phyloP scores from a whole-genome alignment of 306 rosid genomes.

The Trifolium subterraneum region DNA sequence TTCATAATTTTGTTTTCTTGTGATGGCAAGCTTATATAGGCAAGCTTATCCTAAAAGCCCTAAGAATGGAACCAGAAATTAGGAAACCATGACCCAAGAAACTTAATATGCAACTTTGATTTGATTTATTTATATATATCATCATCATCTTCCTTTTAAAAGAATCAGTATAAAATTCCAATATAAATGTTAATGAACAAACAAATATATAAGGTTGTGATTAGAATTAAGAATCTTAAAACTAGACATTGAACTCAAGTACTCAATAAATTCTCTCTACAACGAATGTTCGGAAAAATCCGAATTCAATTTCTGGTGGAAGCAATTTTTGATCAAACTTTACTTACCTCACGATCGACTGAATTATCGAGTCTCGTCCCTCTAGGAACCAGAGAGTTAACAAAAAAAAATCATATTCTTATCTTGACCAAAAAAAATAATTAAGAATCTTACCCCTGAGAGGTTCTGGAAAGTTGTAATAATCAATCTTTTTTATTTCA shows the following conservation, averaged over 20 bases:
- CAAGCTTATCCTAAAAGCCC: constrained; percentile 2
- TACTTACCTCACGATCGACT: too few species aligned
- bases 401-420: too few species aligned
- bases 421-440: too few species aligned
- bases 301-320: too few species aligned
- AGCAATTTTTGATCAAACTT: too few species aligned
- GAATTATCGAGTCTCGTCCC: too few species aligned
- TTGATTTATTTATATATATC: not conserved
- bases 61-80: constrained; percentile 8
- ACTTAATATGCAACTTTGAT: not conserved
- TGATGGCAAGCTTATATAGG: not conserved
- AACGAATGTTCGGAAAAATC: too few species aligned
- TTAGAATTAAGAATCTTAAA: constrained; percentile 1
- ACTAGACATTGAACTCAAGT: too few species aligned
- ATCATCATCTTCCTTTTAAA: not conserved
- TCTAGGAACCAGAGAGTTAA: too few species aligned
- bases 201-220: not conserved
- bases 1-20: not conserved
- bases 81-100: not conserved
- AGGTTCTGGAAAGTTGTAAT: not conserved
- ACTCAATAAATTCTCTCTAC: too few species aligned
- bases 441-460: constrained; percentile 12
- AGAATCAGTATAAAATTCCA: not conserved
- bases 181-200: not conserved
- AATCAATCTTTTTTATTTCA: not conserved